A percentile compares a stretch with the other conserved stretches of the same genome.
phyloP scores from a whole-genome alignment of 2,329 filamentous ascomycete genomes.

The Aspergillus oerlinghausenensis region DNA sequence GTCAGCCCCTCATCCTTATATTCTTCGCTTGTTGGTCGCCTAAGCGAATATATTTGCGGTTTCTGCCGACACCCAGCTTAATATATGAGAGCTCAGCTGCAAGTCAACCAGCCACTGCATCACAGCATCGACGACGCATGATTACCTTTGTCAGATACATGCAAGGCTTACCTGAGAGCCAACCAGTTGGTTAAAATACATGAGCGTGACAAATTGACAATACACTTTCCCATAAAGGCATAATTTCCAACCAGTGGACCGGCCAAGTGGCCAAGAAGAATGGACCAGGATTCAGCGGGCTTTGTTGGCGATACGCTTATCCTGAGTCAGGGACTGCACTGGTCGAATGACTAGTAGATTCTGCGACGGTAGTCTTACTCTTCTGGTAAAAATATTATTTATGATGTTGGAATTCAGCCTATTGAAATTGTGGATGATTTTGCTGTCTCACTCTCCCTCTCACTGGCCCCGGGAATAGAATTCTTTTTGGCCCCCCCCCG shows the following conservation, averaged over 20 bases:
- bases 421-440: neutral
- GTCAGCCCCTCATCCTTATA: neutral
- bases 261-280: constrained; percentile 22
- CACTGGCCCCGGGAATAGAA: neutral
- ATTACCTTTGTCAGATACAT: too few relatives aligned
- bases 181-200: neutral
- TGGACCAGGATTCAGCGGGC: constrained; percentile 21
- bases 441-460: neutral
- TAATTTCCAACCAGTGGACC: constrained; percentile 9
- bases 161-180: neutral
- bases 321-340: constrained; percentile 8
- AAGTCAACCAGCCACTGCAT: neutral
- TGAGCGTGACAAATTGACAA: neutral
- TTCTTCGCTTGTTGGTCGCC: neutral
- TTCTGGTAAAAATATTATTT: neutral
- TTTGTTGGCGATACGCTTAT: constrained; percentile 34
- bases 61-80: neutral
- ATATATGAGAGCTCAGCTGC: neutral
- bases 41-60: neutral
- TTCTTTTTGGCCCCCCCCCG: neutral
- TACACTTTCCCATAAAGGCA: neutral
- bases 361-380: neutral
- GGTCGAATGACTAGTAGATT: neutral
- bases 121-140: neutral
- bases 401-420: neutral